Evolutionary conservation across 176 grass and related monocot species (phyloP), one percentile per base, ranked within the genome.

Genomic region (Lolium rigidum): DNA sequence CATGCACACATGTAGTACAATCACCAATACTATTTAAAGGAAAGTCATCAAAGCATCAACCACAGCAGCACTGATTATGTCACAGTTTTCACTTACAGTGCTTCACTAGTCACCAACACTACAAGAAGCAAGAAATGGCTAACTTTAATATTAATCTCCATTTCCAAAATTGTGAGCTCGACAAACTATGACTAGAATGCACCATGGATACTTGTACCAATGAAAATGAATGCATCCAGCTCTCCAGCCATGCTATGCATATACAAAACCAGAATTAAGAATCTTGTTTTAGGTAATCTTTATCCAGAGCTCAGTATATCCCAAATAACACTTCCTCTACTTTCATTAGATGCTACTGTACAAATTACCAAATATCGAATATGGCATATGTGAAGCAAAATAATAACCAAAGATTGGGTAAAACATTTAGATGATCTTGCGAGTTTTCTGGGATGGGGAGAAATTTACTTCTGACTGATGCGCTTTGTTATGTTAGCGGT

Each of bases 311-410:
- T 24, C 44, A 35, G 31, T 31, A 41, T 55, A 82, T 60, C 25
- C 61, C 11, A 82, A 82, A 82, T 55, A 60, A 80, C 15, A 16
- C 1, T 25, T 25, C 11, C 10, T 44, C 48, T 73, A 55, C n/a
- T 28, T 65, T 7, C 26, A 24, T 80, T 81, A 48, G n/a, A 37
- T 26, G 49, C 12, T 52, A 52, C 50, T 16, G 46, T 15, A n/a
- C n/a, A n/a, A n/a, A n/a, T n/a, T n/a, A 46, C 18, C 68, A 44
- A 71, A 83, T 62, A 89, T 46, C 54, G 63, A 62, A 82, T 59
- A 37, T 1, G 37, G 56, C 6, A 49, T 57, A 49, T 46, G 43
- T 17, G 25, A 55, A 31, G 5, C 54, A 20, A 64, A 50, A 13
- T 11, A 50, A 50, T 50, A 50, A 82, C 37, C 1, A 15, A 67